Percentiles rank a stretch among this genome's conserved stretches.
These are phyloP conservation scores for Penicillium sp. DNA, from an alignment of 2,329 filamentous ascomycete genomes.

Conservation along the genomic window DNA sequence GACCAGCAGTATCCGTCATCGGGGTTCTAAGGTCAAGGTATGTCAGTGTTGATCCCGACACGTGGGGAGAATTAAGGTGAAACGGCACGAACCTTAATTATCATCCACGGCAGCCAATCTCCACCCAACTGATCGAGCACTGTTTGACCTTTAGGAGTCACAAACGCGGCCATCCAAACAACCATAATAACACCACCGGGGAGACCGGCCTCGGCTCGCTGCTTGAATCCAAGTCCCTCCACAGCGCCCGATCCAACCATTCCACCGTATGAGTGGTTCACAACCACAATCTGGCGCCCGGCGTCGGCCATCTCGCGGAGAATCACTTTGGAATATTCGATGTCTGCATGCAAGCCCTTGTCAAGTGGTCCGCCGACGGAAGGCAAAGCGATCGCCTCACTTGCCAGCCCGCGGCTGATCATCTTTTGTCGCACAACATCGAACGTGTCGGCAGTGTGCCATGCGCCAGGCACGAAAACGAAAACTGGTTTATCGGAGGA, in stretches of 20 bases:
- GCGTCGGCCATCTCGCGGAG: slow-evolving; percentile 30
- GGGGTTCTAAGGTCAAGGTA: slow-evolving; percentile 3
- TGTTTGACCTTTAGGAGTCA: slow-evolving; percentile 34
- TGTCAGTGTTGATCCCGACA: background rate
- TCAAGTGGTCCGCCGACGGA: slow-evolving; percentile 28
- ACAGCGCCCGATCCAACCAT: slow-evolving; percentile 29
- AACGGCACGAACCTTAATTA: slow-evolving; percentile 17
- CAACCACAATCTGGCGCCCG: slow-evolving; percentile 26
- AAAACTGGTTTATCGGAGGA: slow-evolving; percentile 23
- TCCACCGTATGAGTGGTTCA: slow-evolving; percentile 35
- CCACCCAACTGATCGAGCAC: slow-evolving; percentile 30
- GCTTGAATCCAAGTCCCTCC: slow-evolving; percentile 26
- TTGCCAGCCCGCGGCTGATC: slow-evolving; percentile 30
- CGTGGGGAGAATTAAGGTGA: background rate
- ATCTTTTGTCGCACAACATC: slow-evolving; percentile 32
- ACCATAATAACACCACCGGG: slow-evolving; percentile 33
- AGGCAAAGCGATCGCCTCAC: slow-evolving; percentile 28
- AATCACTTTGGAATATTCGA: slow-evolving; percentile 28
- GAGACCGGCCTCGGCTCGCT: slow-evolving; percentile 22
- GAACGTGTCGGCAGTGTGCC: slow-evolving; percentile 39
- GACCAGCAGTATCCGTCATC: slow-evolving; percentile 20
- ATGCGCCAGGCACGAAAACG: slow-evolving; percentile 45
- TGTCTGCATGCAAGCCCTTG: slow-evolving; percentile 37
- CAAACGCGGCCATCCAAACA: slow-evolving; percentile 37
- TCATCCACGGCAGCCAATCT: slow-evolving; percentile 29